These are phyloP conservation scores for Friedmanniomyces endolithicus DNA, from an alignment of 495 filamentous ascomycete genomes.

Conservation along the genomic window DNA sequence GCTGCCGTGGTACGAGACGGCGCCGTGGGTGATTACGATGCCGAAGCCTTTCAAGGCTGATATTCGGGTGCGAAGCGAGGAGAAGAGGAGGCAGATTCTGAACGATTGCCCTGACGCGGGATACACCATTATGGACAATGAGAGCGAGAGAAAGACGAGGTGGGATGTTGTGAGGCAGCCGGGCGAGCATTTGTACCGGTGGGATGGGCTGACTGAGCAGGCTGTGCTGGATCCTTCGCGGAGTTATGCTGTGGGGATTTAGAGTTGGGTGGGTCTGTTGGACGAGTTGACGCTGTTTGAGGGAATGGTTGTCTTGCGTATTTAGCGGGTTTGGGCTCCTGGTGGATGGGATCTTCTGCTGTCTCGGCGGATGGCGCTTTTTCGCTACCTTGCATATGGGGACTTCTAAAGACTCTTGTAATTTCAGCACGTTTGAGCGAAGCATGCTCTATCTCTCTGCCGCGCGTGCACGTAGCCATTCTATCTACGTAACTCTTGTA, in stretches of 20 bases:
- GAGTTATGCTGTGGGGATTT: background rate
- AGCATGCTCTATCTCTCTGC: too few species aligned
- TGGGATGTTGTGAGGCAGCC: conserved; percentile 5
- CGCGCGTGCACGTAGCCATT: too few species aligned
- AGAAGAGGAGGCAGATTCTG: conserved; percentile 12
- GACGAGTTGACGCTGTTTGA: too few species aligned
- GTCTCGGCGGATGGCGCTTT: too few species aligned
- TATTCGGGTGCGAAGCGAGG: conserved; percentile 11
- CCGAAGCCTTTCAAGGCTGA: conserved; percentile 11
- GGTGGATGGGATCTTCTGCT: too few species aligned
- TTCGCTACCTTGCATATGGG: too few species aligned
- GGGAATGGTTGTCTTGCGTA: too few species aligned
- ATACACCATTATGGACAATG: background rate
- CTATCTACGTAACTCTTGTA: too few species aligned
- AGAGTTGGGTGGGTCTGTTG: too few species aligned
- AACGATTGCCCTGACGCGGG: background rate
- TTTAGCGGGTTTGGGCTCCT: too few species aligned
- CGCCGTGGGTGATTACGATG: conserved; percentile 19
- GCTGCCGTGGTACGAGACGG: conserved; percentile 15
- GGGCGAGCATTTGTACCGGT: background rate
- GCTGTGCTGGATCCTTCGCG: background rate
- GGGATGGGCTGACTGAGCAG: conserved; percentile 9
- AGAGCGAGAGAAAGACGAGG: background rate
- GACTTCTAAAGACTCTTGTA: too few species aligned
- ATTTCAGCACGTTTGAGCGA: too few species aligned